phyloP scores from a whole-genome alignment of 2,329 filamentous ascomycete species.

The Curvularia sp. region DNA sequence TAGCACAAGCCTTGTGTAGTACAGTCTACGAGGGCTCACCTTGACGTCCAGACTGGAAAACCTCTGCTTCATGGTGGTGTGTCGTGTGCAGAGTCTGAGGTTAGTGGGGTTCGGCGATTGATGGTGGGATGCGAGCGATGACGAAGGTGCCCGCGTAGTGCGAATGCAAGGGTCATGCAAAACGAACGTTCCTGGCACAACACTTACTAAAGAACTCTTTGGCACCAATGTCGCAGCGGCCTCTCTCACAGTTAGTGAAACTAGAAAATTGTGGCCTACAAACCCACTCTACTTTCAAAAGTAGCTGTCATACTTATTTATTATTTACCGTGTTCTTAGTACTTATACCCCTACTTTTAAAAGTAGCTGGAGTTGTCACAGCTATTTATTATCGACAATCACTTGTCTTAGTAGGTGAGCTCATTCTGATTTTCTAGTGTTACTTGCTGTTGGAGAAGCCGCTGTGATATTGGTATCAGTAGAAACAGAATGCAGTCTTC shows the following conservation, averaged over 20 bases:
- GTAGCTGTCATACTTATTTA: too few relatives aligned
- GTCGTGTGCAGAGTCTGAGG: slow-evolving; percentile 40
- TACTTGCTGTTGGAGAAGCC: too few relatives aligned
- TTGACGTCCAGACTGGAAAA: slow-evolving; percentile 82
- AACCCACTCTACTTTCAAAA: too few relatives aligned
- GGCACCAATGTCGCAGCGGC: neutral
- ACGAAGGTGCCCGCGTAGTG: slow-evolving; percentile 36
- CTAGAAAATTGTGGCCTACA: too few relatives aligned
- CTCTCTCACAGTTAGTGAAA: neutral
- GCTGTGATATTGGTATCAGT: slow-evolving; percentile 8
- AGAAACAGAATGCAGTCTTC: slow-evolving; percentile 12
- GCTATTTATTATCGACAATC: too few relatives aligned
- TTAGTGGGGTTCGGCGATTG: slow-evolving; percentile 28
- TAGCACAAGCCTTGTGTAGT: neutral
- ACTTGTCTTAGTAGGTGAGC: too few relatives aligned
- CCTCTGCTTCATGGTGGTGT: slow-evolving; percentile 72
- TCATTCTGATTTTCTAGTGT: too few relatives aligned
- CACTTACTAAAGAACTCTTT: slow-evolving; percentile 20
- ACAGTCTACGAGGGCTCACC: slow-evolving; percentile 48
- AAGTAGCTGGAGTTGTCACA: too few relatives aligned
- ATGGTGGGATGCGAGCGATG: slow-evolving; percentile 36
- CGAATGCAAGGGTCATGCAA: slow-evolving; percentile 34
- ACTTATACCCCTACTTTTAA: too few relatives aligned
- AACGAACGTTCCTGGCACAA: slow-evolving; percentile 16
- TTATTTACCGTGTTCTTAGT: too few relatives aligned